These are phyloP conservation scores for Malus fusca DNA, from an alignment of 306 rosid species.

Conservation along the genomic window DNA sequence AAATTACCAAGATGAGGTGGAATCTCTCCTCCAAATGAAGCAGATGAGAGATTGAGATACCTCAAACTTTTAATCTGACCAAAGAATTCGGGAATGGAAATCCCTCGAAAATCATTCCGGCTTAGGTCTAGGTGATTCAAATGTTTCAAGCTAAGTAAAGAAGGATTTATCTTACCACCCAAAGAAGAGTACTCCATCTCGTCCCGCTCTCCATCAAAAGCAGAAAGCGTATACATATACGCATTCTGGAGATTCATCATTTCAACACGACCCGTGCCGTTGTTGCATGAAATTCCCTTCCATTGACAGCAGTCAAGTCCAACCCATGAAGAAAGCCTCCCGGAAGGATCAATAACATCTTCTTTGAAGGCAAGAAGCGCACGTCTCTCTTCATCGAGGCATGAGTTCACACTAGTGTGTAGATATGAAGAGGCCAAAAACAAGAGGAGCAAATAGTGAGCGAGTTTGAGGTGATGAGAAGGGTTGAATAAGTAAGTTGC, in stretches of 20 bases:
- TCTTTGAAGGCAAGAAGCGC: slow-evolving; percentile 26
- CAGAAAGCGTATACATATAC: neutral
- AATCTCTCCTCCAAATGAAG: slow-evolving; percentile 20
- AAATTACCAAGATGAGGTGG: neutral
- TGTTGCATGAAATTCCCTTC: slow-evolving; percentile 25
- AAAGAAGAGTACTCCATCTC: neutral
- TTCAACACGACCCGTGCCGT: slow-evolving; percentile 24
- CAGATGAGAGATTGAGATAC: slow-evolving; percentile 24
- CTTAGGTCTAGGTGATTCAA: slow-evolving; percentile 32
- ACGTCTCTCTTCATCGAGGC: slow-evolving; percentile 22
- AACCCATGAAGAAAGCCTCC: slow-evolving; percentile 27
- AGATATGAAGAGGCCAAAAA: neutral
- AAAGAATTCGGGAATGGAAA: slow-evolving; percentile 26
- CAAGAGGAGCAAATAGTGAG: too few relatives aligned
- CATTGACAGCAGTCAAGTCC: slow-evolving; percentile 31
- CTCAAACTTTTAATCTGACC: slow-evolving; percentile 25
- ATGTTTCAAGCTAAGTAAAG: slow-evolving; percentile 24
- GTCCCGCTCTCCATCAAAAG: neutral
- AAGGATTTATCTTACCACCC: slow-evolving; percentile 31
- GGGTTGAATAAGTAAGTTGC: too few relatives aligned
- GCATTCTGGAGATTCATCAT: slow-evolving; percentile 25
- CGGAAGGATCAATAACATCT: slow-evolving; percentile 26
- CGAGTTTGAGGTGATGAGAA: too few relatives aligned
- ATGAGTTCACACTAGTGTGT: neutral
- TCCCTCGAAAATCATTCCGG: slow-evolving; percentile 18